Evolutionary conservation across 331 rosid species (phyloP), one percentile per base, ranked within the genome.

Genomic region (Malus hybrid): DNA sequence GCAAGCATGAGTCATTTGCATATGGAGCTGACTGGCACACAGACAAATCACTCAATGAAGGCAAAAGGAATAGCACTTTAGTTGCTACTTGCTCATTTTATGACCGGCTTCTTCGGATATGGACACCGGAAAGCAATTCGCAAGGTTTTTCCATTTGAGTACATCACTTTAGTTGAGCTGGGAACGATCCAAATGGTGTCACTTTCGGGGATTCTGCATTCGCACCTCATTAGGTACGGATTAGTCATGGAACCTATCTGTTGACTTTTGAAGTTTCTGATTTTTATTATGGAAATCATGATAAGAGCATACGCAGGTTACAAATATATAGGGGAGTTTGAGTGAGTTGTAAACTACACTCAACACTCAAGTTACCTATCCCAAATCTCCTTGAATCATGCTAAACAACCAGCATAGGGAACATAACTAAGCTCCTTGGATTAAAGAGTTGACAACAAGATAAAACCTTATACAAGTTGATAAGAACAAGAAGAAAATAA

Each of bases 31-130:
- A 88, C 39, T 90, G 96, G 91, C 86, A 82, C 57, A 85, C 76
- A 78, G 83, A 72, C 67, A 88, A 72, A 67, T 70, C 84, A 50
- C 52, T 50, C 56, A 57, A 36, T 36, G 65, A 59, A 60, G 77
- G 80, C 39, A 74, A 67, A 72, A 74, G 73, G 71, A 89, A 70
- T 79, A 85, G 75, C 71, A 84, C 87, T 76, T 55, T 82, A 3
- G 90, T 91, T 80, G 93, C 93, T 54, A 90, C 98, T 44, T 93
- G 96, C 94, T 91, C 97, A 5, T 91, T 91, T 85, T 93, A 90
- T 62, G 97, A 93, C 78, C 80, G 62, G 73, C 95, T 86, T 80
- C 81, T 94, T 18, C 78, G 92, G 67, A 42, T 86, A 59, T 94
- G 96, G 97, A 85, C 76, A 70, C 92, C 95, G 28, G 76, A 44